These are phyloP conservation scores for Handroanthus guayacan DNA, from an alignment of 257 asterid species.

Conservation along the genomic window DNA sequence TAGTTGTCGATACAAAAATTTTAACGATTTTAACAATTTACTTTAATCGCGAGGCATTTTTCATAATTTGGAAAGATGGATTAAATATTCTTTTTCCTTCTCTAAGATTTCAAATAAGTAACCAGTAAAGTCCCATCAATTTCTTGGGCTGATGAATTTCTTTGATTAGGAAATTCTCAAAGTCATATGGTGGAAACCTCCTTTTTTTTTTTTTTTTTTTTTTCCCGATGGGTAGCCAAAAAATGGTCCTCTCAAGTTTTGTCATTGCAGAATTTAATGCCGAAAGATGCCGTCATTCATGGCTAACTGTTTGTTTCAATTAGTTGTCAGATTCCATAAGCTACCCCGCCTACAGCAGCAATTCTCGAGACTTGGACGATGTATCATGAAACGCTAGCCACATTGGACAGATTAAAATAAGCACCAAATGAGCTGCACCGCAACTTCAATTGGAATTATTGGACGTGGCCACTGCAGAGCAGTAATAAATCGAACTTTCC, in stretches of 20 bases:
- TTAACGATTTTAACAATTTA: too few relatives aligned
- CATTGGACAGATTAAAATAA: slow-evolving; percentile 18
- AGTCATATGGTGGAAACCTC: too few relatives aligned
- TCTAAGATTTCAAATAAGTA: too few relatives aligned
- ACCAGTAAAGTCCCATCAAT: too few relatives aligned
- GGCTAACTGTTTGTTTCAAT: slow-evolving; percentile 14
- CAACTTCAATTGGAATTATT: slow-evolving; percentile 39
- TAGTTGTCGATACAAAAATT: too few relatives aligned
- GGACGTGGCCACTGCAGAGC: slow-evolving; percentile 35
- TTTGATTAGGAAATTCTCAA: too few relatives aligned
- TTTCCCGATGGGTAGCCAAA: not conserved
- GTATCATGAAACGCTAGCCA: slow-evolving; percentile 11
- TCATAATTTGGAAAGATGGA: too few relatives aligned
- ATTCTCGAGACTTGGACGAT: not conserved
- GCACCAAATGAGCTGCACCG: not conserved
- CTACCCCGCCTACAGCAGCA: not conserved
- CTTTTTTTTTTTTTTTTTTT: too few relatives aligned
- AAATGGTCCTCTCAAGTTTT: not conserved
- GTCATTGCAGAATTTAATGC: slow-evolving; percentile 19
- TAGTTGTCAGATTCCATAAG: slow-evolving; percentile 22
- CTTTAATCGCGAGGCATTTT: too few relatives aligned
- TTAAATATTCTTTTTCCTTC: too few relatives aligned
- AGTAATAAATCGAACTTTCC: slow-evolving; percentile 31
- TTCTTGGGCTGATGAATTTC: too few relatives aligned
- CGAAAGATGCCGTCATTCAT: too few relatives aligned